Evolutionary conservation across 441 rosid genomes (phyloP).

Genomic region (Populus hybrid): DNA sequence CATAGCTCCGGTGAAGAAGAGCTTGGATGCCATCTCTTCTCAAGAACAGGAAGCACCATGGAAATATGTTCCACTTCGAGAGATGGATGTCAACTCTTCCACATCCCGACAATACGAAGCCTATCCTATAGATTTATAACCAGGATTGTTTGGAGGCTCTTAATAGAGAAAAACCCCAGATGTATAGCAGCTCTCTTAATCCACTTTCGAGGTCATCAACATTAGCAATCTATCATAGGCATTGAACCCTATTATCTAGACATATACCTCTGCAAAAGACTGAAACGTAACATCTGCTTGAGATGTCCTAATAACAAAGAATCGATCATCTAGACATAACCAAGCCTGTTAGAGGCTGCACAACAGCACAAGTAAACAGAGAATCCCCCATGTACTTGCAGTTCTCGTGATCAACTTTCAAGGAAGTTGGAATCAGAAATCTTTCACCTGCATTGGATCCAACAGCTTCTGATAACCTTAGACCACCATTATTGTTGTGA

Average conservation of each 20-base stretch:
- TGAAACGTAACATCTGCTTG: constrained; percentile 1
- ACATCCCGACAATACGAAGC: neutral
- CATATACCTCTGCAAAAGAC: constrained; percentile 20
- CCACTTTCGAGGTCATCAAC: neutral
- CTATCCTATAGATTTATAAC: neutral
- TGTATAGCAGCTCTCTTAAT: neutral
- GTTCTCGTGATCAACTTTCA: constrained; percentile 57
- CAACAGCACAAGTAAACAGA: constrained; percentile 41
- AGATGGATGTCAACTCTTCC: neutral
- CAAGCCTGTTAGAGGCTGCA: constrained; percentile 46
- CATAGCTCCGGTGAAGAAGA: constrained; percentile 5
- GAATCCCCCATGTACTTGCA: constrained; percentile 58
- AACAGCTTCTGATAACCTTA: constrained; percentile 10
- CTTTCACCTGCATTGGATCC: constrained; percentile 17
- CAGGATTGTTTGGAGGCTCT: neutral
- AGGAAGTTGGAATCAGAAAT: constrained; percentile 26
- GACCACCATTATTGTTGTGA: constrained; percentile 7
- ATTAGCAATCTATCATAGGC: neutral
- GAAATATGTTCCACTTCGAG: constrained; percentile 23
- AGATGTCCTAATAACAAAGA: neutral
- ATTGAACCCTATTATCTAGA: neutral
- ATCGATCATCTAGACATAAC: constrained; percentile 57
- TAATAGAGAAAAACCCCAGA: neutral
- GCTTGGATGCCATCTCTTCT: constrained; percentile 27
- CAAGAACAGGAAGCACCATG: constrained; percentile 21